phyloP scores from a whole-genome alignment of 2,329 filamentous ascomycete species.

The Emmonsia crescens region DNA sequence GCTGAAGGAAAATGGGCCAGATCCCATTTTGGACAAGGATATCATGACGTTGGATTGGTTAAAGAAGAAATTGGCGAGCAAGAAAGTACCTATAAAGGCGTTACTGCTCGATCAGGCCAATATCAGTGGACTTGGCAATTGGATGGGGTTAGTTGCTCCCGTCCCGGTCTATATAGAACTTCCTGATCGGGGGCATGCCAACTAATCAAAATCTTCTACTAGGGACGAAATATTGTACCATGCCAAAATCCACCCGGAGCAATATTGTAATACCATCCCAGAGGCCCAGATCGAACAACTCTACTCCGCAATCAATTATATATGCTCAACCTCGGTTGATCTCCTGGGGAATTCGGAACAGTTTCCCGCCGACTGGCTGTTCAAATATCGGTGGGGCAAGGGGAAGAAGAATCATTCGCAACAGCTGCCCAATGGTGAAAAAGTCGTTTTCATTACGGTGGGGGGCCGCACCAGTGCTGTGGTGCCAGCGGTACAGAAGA shows the following conservation, averaged over 20 bases:
- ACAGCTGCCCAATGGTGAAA: constrained; percentile 70
- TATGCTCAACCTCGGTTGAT: constrained; percentile 71
- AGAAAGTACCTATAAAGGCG: constrained; percentile 80
- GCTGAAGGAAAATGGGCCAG: constrained; percentile 83
- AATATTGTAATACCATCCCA: constrained; percentile 74
- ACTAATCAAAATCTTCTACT: not conserved
- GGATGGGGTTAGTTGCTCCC: constrained; percentile 69
- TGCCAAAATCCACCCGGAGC: constrained; percentile 79
- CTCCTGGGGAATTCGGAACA: constrained; percentile 68
- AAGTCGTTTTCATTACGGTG: constrained; percentile 76
- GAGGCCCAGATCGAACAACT: constrained; percentile 61
- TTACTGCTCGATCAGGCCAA: constrained; percentile 77
- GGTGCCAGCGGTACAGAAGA: constrained; percentile 77
- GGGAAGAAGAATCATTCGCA: constrained; percentile 61
- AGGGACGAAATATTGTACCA: constrained; percentile 86
- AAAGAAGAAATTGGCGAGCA: constrained; percentile 55
- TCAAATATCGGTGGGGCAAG: constrained; percentile 82
- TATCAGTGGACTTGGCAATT: constrained; percentile 90
- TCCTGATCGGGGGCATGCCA: not conserved
- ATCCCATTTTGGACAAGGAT: constrained; percentile 75
- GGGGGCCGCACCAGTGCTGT: constrained; percentile 86
- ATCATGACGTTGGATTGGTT: constrained; percentile 69
- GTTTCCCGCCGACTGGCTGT: constrained; percentile 82
- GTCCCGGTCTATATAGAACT: constrained; percentile 2
- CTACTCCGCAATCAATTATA: constrained; percentile 61